Base-by-base conservation (phyloP, 345 rosid genomes). In the Linum tenue region DNA sequence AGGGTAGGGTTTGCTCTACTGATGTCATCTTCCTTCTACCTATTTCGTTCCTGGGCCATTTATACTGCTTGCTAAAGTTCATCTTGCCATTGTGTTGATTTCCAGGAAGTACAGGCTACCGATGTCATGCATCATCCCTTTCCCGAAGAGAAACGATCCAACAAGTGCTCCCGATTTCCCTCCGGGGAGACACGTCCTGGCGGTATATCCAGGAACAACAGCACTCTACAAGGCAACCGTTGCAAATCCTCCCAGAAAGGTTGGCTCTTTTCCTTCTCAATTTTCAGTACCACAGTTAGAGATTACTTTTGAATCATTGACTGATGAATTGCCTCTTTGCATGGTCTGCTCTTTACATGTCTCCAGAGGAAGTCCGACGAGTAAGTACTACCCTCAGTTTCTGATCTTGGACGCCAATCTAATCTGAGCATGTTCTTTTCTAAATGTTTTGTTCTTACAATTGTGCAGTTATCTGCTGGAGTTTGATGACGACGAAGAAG, bases 131-230 rank as follows among this genome's bases (percentile, higher is more conserved):
- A 81, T 90, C 63, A 80, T 90, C 71, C 97, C 94, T 64, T 92
- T 92, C 73, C 97, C 98, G 37, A 89, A 88, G 81, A 70, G 81
- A 61, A 86, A 77, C 50, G 94, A 92, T 63, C 83, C 77, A 63
- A 72, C 91, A 17, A 66, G 70, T 17, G 81, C 76, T 59, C 90
- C 67, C 16, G 99, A 94, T 67, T 90, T 82, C 65, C 77, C 73
- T 58, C 72, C 82, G 1, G 89, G 96, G 68, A 80, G 79, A 70
- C 92, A 80, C 53, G 99, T 90, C 62, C 83, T 94, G 83, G 99
- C 99, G n/a, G 97, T 94, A 69, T 94, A 94, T 84, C 99, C 99
- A 1, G 99, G 95, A 76, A 94, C 99, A 43, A 90, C 97, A 31
- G 88, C 96, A 16, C 91, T 94, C 22, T 94, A 90, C 55, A 94